A percentile compares a stretch with the other conserved stretches of the same genome.
Conservation (phyloP, 2,329 filamentous ascomycete species). For the Cladobotryum mycophilum region DNA sequence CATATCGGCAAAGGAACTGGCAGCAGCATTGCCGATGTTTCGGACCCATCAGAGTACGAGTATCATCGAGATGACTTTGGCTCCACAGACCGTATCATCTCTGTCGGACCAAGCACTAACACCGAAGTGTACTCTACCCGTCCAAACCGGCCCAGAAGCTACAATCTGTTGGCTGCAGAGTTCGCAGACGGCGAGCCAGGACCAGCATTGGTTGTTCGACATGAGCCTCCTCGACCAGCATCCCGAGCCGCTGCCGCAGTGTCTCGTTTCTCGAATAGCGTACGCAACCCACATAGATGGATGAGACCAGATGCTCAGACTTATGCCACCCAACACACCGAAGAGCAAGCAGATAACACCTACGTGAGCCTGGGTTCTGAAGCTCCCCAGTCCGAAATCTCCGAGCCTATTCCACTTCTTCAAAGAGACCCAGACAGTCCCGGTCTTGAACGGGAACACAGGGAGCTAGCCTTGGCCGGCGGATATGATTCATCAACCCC, state of each 20-base stretch:
- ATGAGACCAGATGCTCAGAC: too few relatives aligned
- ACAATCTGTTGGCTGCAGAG: background rate
- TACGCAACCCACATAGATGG: conserved; percentile 13
- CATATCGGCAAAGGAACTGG: conserved; percentile 27
- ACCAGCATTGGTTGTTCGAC: background rate
- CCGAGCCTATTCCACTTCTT: background rate
- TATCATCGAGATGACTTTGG: background rate
- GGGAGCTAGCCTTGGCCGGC: too few relatives aligned
- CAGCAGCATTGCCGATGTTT: conserved; percentile 41
- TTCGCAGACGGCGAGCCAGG: background rate
- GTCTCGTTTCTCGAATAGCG: conserved; percentile 21
- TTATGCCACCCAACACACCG: too few relatives aligned
- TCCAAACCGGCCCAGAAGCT: background rate
- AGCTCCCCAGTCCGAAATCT: background rate
- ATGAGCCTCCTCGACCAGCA: conserved; percentile 13
- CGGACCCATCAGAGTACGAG: conserved; percentile 26
- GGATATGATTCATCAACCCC: too few relatives aligned
- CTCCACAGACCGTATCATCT: background rate
- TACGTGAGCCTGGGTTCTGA: background rate
- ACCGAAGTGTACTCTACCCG: background rate
- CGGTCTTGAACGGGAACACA: too few relatives aligned
- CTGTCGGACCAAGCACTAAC: background rate
- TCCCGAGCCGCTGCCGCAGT: conserved; percentile 19
- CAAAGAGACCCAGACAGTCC: too few relatives aligned
- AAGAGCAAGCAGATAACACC: background rate